Conservation (phyloP, 257 asterid species). For the Fraxinus excelsior region DNA sequence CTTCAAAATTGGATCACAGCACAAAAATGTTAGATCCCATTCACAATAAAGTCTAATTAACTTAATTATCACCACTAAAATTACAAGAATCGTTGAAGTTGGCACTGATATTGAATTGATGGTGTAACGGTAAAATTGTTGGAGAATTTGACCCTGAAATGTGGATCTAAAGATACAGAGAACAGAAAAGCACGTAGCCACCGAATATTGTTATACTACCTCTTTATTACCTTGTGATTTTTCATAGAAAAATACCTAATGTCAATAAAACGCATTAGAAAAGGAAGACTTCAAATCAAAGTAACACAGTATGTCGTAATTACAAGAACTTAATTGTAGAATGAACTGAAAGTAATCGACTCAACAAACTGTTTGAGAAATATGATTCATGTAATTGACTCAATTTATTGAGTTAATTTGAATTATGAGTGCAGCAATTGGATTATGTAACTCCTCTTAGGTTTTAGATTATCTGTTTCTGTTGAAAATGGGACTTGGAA, state of each 20-base stretch:
- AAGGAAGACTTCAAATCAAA: background rate
- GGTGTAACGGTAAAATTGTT: background rate
- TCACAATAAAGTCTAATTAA: constrained; percentile 5
- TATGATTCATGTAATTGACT: background rate
- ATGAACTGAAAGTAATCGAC: background rate
- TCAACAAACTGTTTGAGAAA: too few relatives aligned
- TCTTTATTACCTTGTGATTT: constrained; percentile 1
- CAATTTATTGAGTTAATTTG: background rate
- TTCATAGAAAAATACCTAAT: background rate
- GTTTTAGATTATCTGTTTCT: background rate
- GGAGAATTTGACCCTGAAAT: constrained; percentile 19
- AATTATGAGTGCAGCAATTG: background rate
- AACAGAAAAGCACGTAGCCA: constrained; percentile 40
- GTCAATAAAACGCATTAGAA: too few relatives aligned
- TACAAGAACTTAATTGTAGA: background rate
- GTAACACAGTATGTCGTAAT: background rate
- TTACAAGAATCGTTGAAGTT: constrained; percentile 3
- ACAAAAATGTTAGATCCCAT: constrained; percentile 22
- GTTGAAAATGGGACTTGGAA: background rate
- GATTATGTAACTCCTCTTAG: background rate
- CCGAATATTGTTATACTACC: constrained; percentile 30
- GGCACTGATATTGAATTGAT: constrained; percentile 1
- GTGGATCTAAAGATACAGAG: constrained; percentile 23
- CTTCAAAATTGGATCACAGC: constrained; percentile 43
- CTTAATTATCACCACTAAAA: background rate